Percentiles rank a stretch among this genome's conserved stretches.
These are phyloP conservation scores for Blastobotrys apis DNA, from an alignment of 1,139 yeast genomes.

Conservation along the genomic window DNA sequence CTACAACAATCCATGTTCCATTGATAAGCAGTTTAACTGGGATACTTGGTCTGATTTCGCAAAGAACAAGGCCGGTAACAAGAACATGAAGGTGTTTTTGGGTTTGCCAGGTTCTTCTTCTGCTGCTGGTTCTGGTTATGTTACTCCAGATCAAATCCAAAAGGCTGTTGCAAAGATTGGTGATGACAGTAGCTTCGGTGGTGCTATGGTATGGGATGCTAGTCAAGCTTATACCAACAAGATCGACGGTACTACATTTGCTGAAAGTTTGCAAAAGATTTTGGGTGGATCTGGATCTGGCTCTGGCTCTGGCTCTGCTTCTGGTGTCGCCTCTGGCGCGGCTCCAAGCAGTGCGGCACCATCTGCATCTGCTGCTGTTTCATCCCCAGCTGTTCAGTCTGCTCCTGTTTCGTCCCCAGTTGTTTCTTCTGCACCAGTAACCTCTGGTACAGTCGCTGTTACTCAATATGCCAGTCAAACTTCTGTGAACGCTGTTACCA, in stretches of 20 bases:
- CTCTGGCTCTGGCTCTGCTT: slow-evolving; percentile 12
- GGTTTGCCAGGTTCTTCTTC: slow-evolving; percentile 70
- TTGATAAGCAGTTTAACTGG: slow-evolving; percentile 60
- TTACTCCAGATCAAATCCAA: slow-evolving; percentile 29
- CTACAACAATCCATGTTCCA: slow-evolving; percentile 79
- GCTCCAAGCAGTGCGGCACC: slow-evolving; percentile 20
- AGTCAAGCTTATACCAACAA: slow-evolving; percentile 64
- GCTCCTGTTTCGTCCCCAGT: slow-evolving; percentile 3
- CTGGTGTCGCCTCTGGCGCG: slow-evolving; percentile 15
- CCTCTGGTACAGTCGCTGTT: background rate
- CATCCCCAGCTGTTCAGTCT: slow-evolving; percentile 11
- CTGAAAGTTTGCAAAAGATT: slow-evolving; percentile 42
- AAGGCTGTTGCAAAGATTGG: slow-evolving; percentile 34
- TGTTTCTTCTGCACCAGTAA: slow-evolving; percentile 8
- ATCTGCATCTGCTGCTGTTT: slow-evolving; percentile 15
- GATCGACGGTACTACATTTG: slow-evolving; percentile 44
- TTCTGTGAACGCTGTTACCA: slow-evolving; percentile 8
- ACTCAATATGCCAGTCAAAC: slow-evolving; percentile 2
- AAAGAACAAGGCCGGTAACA: slow-evolving; percentile 51
- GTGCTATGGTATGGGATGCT: slow-evolving; percentile 90
- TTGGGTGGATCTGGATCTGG: slow-evolving; percentile 22
- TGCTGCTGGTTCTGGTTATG: slow-evolving; percentile 71
- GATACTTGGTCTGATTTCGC: slow-evolving; percentile 80
- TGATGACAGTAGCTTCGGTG: slow-evolving; percentile 59
- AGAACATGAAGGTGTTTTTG: slow-evolving; percentile 53